These are phyloP conservation scores for Omphalea diandra DNA, from an alignment of 441 rosid species.

Conservation along the genomic window DNA sequence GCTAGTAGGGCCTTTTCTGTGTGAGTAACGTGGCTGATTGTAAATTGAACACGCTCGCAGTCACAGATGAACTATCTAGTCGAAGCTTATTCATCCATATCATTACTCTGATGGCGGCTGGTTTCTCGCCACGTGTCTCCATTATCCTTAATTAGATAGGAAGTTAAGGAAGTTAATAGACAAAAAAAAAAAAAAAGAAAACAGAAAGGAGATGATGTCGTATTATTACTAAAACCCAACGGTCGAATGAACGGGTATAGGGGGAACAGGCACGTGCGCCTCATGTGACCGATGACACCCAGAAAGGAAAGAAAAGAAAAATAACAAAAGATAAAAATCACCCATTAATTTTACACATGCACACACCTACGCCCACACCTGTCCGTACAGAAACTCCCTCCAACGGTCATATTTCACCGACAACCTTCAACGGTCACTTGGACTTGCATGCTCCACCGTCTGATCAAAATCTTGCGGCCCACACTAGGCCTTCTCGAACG, in stretches of 20 bases:
- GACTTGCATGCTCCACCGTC: conserved; percentile 41
- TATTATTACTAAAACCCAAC: conserved; percentile 33
- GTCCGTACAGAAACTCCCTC: conserved; percentile 62
- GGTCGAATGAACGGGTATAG: conserved; percentile 47
- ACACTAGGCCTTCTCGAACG: conserved; percentile 36
- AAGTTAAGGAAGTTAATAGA: conserved; percentile 23
- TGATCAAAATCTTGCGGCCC: conserved; percentile 61
- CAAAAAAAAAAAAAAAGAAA: not conserved
- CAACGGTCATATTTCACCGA: conserved; percentile 98
- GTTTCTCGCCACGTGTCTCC: conserved; percentile 32
- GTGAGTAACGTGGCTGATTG: not conserved
- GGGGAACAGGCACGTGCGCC: conserved; percentile 50
- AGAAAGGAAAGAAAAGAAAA: not conserved
- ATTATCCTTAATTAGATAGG: not conserved
- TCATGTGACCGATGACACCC: conserved; percentile 32
- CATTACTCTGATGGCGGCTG: conserved; percentile 22
- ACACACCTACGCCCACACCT: too few species aligned
- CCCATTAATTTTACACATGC: conserved; percentile 28
- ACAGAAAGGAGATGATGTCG: not conserved
- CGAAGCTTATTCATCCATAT: too few species aligned
- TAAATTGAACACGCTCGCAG: not conserved
- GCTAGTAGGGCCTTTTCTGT: too few species aligned
- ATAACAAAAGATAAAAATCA: not conserved
- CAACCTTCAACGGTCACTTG: conserved; percentile 80
- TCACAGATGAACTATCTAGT: not conserved